Evolutionary conservation across 345 rosid species (phyloP), one percentile per base, ranked within the genome.

Genomic region (Camelina sativa): DNA sequence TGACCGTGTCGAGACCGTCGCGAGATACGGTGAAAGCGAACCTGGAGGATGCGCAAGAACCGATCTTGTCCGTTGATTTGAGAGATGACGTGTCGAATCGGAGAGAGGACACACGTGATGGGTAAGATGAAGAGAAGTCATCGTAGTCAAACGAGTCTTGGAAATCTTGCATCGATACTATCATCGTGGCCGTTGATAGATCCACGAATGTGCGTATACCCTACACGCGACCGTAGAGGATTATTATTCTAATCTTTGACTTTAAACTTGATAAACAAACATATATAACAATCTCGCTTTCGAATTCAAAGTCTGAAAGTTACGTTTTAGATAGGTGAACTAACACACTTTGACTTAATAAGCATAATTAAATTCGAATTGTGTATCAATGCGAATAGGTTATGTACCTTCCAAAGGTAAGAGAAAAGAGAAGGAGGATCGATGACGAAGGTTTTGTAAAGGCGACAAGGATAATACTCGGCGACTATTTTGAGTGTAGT

Each of bases 371-470:
- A 34, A 51, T 67, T 78, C 55, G 61, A 78, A 65, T 40, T 11
- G 4, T 38, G 2, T 28, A 28, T 25, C 4, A n/a, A 37, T 50
- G 40, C 9, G 9, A 8, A 58, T n/a, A 34, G 22, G 12, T 28
- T 28, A 25, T 4, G 47, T 80, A 92, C 99, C 99, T 96, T 96
- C 98, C 98, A 96, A 3, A 96, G 75, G 61, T 86, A 96, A 50
- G 99, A 86, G 79, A 96, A 96, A 23, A 96, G 88, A 6, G 98
- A 84, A 58, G 99, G 97, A 19, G 99, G 96, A 78, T 96, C 99
- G 71, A 96, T 92, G 75, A 92, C 89, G 62, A 96, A 92, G 40
- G 90, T 85, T 80, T 83, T 86, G 85, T 72, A 78, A 76, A 96
- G 98, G 32, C 96, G 87, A 69, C 90, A 84, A 0, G 99, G 99